Conservation (phyloP, 495 filamentous ascomycete species). For the Chaetomium tenue region DNA sequence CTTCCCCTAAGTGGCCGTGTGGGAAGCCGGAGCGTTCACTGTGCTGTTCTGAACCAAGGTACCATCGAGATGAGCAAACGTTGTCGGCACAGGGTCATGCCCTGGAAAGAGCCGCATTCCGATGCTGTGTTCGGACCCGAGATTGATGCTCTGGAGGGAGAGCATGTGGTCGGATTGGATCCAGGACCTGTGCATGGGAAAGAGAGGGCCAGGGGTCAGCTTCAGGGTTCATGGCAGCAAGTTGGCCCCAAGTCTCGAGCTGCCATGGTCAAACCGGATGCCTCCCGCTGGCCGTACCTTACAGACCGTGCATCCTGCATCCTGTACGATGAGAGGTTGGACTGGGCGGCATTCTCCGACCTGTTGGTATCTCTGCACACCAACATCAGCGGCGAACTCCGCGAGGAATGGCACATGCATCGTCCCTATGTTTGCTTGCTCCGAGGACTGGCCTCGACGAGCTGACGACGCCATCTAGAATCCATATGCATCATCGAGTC, state of each 20-base stretch:
- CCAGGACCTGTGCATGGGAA: neutral
- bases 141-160: neutral
- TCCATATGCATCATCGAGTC: neutral
- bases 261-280: neutral
- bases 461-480: too few relatives aligned
- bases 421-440: neutral
- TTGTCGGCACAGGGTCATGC: neutral
- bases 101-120: neutral
- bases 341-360: neutral
- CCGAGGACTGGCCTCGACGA: too few relatives aligned
- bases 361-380: neutral
- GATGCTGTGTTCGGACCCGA: neutral
- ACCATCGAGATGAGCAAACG: neutral
- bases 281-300: neutral
- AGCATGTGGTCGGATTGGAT: neutral
- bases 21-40: neutral
- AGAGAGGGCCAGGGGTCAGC: neutral
- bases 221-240: neutral
- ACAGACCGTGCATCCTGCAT: neutral
- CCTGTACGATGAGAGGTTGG: neutral
- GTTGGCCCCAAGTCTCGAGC: neutral
- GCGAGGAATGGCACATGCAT: neutral
- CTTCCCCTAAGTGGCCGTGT: neutral
- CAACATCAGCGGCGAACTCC: neutral
- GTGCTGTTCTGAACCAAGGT: neutral